Conservation (phyloP, 441 rosid species). For the Adansonia rubrostipa region DNA sequence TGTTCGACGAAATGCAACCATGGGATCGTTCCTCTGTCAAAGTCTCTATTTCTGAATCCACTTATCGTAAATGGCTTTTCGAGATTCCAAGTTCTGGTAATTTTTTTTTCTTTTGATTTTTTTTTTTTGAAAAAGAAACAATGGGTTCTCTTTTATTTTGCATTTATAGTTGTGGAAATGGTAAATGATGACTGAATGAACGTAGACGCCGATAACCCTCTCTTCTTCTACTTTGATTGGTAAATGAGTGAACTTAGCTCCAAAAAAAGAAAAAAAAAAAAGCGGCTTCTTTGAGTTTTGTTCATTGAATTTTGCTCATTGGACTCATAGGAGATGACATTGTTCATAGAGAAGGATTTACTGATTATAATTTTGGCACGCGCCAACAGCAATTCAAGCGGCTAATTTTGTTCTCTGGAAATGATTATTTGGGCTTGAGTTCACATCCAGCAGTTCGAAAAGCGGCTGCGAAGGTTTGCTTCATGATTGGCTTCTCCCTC, state of each 20-base stretch:
- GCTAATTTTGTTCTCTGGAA: constrained; percentile 84
- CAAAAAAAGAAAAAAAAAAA: no score
- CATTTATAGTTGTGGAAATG: neutral
- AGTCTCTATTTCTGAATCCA: constrained; percentile 61
- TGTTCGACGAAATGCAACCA: constrained; percentile 69
- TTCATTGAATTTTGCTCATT: constrained; percentile 1
- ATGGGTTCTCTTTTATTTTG: neutral
- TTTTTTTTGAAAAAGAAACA: neutral
- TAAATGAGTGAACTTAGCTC: neutral
- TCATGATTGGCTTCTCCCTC: constrained; percentile 9
- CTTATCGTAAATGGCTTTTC: constrained; percentile 75
- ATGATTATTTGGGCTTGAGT: constrained; percentile 95
- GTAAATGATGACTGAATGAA: neutral
- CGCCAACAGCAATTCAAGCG: constrained; percentile 49
- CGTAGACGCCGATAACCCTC: neutral
- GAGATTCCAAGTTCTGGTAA: constrained; percentile 76
- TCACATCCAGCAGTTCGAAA: constrained; percentile 73
- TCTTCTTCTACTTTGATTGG: neutral
- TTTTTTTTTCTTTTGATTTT: neutral
- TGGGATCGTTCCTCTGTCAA: constrained; percentile 84
- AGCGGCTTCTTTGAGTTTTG: neutral
- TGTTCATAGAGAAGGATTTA: constrained; percentile 15
- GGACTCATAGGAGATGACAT: constrained; percentile 64
- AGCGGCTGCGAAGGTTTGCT: constrained; percentile 74
- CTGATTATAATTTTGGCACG: constrained; percentile 20